Conservation (phyloP, 73 alveolate genomes). For the Breviolum minutum region DNA sequence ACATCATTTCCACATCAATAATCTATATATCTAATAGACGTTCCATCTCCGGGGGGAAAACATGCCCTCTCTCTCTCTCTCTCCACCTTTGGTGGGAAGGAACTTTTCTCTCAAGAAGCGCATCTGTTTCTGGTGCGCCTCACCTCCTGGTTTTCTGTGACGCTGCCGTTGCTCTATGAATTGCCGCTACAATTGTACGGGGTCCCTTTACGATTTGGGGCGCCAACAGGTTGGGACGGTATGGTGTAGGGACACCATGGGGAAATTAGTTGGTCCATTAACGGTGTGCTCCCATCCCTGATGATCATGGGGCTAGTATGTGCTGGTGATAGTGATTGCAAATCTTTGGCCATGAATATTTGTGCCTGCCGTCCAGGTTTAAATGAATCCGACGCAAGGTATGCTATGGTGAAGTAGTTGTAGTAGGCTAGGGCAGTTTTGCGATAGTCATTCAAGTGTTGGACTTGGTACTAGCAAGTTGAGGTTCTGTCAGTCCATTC, state of each 20-base stretch:
- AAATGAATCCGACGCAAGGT: too few species aligned
- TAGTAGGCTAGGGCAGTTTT: too few species aligned
- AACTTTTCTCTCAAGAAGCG: slow-evolving; percentile 75
- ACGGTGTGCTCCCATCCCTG: not conserved
- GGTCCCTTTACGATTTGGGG: not conserved
- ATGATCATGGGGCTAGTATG: not conserved
- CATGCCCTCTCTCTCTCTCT: not conserved
- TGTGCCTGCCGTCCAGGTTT: too few species aligned
- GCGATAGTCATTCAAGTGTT: too few species aligned
- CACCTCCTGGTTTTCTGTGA: slow-evolving; percentile 74
- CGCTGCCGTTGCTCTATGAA: slow-evolving; percentile 77
- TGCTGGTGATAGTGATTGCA: not conserved
- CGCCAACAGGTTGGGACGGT: not conserved
- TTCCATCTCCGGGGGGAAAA: not conserved
- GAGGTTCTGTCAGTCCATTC: too few species aligned
- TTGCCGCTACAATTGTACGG: slow-evolving; percentile 60
- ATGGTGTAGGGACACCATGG: too few species aligned
- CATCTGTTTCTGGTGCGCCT: slow-evolving; percentile 85
- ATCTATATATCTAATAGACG: not conserved
- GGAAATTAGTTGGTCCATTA: not conserved
- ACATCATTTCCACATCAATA: too few species aligned
- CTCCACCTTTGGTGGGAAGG: not conserved
- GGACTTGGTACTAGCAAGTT: too few species aligned
- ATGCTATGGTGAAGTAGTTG: too few species aligned
- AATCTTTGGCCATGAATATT: too few species aligned